Conservation (phyloP, 345 rosid genomes). For the Bruguiera gymnorhiza region DNA sequence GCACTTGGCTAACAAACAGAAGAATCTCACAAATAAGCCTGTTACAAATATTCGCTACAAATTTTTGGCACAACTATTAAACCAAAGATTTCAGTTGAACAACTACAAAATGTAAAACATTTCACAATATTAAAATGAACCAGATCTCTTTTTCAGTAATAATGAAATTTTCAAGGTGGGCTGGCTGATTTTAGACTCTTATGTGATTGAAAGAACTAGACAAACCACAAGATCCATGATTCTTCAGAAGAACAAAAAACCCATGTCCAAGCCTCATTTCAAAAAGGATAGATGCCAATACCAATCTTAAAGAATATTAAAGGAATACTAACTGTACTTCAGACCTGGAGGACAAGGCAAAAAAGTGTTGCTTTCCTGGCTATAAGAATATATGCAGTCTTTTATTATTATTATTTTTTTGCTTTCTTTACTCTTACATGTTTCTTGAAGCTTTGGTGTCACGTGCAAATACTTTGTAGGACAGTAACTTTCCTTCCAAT, state of each 20-base stretch:
- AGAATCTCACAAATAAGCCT: neutral
- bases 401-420: neutral
- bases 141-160: neutral
- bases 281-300: neutral
- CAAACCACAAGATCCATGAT: no score
- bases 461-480: slow-evolving; percentile 89
- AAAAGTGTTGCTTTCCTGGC: neutral
- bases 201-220: neutral
- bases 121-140: neutral
- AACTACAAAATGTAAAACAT: neutral
- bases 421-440: slow-evolving; percentile 43
- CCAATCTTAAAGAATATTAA: neutral
- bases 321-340: no score
- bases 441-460: slow-evolving; percentile 93
- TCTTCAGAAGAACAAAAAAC: no score
- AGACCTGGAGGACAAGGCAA: neutral
- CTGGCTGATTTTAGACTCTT: neutral
- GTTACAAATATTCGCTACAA: neutral
- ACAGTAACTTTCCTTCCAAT: slow-evolving; percentile 77
- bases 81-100: neutral
- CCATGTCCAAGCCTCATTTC: no score
- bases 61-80: neutral
- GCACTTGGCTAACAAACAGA: neutral
- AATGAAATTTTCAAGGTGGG: neutral
- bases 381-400: neutral